Conservation (phyloP, 164 flowering plant species). For the Magnolia changhungtana region DNA sequence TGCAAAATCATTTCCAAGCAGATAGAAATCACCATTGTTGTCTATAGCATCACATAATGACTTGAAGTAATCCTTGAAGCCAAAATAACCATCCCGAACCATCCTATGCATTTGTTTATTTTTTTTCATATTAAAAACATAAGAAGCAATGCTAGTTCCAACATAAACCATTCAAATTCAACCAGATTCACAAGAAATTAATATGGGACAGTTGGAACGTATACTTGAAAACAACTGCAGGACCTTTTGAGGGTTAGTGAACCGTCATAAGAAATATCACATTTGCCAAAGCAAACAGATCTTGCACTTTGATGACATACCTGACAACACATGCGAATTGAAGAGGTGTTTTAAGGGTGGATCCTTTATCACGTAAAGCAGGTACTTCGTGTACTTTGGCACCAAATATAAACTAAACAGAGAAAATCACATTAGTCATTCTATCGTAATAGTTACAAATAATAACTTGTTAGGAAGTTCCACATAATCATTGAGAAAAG, state of each 20-base stretch:
- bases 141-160: not conserved
- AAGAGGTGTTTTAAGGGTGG: slow-evolving; percentile 30
- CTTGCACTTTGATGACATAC: slow-evolving; percentile 14
- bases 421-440: not conserved
- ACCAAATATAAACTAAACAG: slow-evolving; percentile 50
- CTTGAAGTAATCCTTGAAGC: slow-evolving; percentile 50
- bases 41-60: slow-evolving; percentile 51
- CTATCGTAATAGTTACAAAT: not conserved
- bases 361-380: slow-evolving; percentile 39
- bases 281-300: not conserved
- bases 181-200: not conserved
- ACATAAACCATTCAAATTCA: not conserved
- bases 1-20: slow-evolving; percentile 51
- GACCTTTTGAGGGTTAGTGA: not conserved
- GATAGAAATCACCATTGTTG: slow-evolving; percentile 43
- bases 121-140: not conserved
- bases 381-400: slow-evolving; percentile 51
- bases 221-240: not conserved
- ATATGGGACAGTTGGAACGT: not conserved
- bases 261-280: not conserved
- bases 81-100: slow-evolving; percentile 62
- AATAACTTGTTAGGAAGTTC: too few species aligned
- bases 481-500: too few species aligned
- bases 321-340: slow-evolving; percentile 56
- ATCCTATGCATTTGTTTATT: slow-evolving; percentile 29